Evolutionary conservation across 2,329 filamentous ascomycete species (phyloP), one percentile per base, ranked within the genome.

Genomic region (Pseudohalonectria lignicola): DNA sequence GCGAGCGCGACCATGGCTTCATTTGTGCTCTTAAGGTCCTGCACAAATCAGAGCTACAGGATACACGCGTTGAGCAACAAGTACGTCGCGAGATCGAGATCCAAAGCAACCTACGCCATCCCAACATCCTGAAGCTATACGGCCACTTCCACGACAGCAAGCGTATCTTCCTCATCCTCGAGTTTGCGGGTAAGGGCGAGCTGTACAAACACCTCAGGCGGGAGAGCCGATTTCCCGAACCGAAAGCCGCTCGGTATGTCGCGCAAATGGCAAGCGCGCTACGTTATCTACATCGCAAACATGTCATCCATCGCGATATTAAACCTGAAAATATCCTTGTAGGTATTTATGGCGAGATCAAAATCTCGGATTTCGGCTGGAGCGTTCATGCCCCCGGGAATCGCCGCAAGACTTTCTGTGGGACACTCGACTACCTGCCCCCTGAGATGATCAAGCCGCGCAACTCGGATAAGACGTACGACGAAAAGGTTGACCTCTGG

Each of bases 331-430:
- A 96, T 53, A 96, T 96, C 46, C 73, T 96, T 17, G 82, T 96
- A 21, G 90, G 90, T 12, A 87, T 96, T 42, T 90, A 96, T 55
- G 92, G 88, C 47, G 92, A 98, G 67, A 88, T 98, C 65, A 98
- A 98, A 63, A 88, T 98, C 53, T 93, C 86, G 5, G 92, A 98
- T 60, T 98, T 96, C 54, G 90, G 92, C 36, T 98, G 92, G 92
- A 93, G 85, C 56, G 92, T 96, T 4, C 92, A 98, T 60, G 92
- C 92, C 5, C 92, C 92, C 20, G 95, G 94, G 61, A 93, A 90
- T 64, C 71, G 92, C 49, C 74, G 92, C 44, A 82, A 88, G 54
- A 98, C 92, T 40, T 88, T 96, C 77, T 98, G 92, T 59, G 92
- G 92, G 45, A 98, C 92, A 15, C 76, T 96, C 31, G 92, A 98